phyloP scores from a whole-genome alignment of 768 basidiomycete genomes.

The Mrakia blollopis region DNA sequence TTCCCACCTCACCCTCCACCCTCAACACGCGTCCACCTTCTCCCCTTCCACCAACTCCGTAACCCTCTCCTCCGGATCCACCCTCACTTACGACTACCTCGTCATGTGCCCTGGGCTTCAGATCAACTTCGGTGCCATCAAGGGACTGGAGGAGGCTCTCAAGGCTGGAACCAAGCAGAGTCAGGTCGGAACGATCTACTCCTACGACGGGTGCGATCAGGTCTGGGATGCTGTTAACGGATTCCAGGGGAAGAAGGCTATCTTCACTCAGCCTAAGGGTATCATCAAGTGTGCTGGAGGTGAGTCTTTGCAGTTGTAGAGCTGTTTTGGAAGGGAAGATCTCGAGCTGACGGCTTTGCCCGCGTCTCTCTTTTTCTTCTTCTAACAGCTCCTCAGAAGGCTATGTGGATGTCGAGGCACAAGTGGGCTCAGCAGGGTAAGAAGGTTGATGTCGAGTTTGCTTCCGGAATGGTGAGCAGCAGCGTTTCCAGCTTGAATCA shows the following conservation, averaged over 20 bases:
- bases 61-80: conserved; percentile 50
- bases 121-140: conserved; percentile 58
- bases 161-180: conserved; percentile 60
- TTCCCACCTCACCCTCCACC: conserved; percentile 57
- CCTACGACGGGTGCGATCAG: conserved; percentile 83
- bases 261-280: conserved; percentile 83
- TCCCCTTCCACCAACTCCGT: conserved; percentile 69
- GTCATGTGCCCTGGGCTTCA: conserved; percentile 86
- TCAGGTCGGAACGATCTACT: conserved; percentile 88
- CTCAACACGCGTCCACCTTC: conserved; percentile 66
- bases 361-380: background rate
- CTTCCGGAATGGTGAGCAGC: conserved; percentile 62
- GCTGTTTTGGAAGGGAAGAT: background rate
- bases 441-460: conserved; percentile 65
- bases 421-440: conserved; percentile 39
- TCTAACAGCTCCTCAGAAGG: conserved; percentile 83
- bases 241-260: conserved; percentile 69
- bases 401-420: conserved; percentile 74
- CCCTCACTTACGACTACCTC: conserved; percentile 71
- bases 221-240: conserved; percentile 67
- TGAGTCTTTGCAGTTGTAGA: conserved; percentile 36
- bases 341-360: background rate
- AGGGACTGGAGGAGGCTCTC: conserved; percentile 66
- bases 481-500: background rate
- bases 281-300: conserved; percentile 75